phyloP scores from a whole-genome alignment of 2,329 filamentous ascomycete species.

The Chrysoporthe puriensis region DNA sequence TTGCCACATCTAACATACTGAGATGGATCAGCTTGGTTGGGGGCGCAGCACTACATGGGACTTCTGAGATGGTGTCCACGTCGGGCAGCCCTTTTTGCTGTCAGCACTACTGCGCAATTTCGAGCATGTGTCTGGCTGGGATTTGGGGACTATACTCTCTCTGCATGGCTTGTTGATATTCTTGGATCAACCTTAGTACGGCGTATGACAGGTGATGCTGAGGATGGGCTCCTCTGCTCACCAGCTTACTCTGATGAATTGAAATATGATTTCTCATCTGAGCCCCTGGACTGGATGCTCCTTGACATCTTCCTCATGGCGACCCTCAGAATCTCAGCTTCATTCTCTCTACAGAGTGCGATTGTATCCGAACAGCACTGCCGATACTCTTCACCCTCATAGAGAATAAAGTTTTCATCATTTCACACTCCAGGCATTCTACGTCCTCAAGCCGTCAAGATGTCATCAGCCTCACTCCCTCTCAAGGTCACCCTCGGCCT shows the following conservation, averaged over 20 bases:
- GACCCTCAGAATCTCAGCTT: not conserved
- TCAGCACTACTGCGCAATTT: conserved; percentile 22
- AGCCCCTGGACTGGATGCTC: not conserved
- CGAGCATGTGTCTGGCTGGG: not conserved
- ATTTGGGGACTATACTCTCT: conserved; percentile 3
- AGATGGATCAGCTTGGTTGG: not conserved
- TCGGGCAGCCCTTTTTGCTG: not conserved
- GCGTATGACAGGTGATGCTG: conserved; percentile 3
- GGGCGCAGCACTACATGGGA: not conserved
- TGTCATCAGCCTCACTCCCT: conserved; percentile 26
- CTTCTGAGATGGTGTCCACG: not conserved
- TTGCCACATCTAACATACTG: not conserved
- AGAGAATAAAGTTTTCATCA: too few species aligned
- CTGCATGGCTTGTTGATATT: conserved; percentile 22
- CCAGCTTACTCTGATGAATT: not conserved
- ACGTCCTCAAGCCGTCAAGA: not conserved
- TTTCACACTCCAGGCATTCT: not conserved
- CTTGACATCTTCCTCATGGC: not conserved
- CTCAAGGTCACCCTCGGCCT: conserved; percentile 37
- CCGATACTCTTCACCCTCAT: not conserved
- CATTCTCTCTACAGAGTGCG: not conserved
- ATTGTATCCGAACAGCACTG: not conserved
- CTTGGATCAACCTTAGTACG: conserved; percentile 1
- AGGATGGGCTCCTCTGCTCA: not conserved
- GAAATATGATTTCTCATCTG: not conserved